Evolutionary conservation across 495 filamentous ascomycete genomes (phyloP).

Genomic region (Penicillium goetzii): DNA sequence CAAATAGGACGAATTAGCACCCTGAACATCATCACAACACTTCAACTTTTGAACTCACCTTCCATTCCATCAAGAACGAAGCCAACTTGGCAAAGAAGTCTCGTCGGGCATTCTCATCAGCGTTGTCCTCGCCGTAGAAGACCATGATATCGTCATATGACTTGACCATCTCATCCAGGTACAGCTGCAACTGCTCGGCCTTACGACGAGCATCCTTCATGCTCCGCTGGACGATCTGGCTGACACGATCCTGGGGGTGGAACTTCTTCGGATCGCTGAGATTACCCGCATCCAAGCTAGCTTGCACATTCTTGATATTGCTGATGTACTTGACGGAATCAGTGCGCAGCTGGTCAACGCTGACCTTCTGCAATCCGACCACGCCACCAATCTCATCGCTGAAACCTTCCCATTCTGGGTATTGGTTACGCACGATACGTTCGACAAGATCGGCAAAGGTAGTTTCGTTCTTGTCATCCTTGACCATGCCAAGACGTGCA

Average conservation of each 20-base stretch:
- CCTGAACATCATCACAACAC: background rate
- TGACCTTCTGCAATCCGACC: constrained; percentile 84
- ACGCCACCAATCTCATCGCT: constrained; percentile 83
- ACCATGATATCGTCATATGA: constrained; percentile 95
- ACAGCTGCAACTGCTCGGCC: constrained; percentile 93
- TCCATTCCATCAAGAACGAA: constrained; percentile 91
- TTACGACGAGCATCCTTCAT: constrained; percentile 98
- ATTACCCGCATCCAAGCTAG: constrained; percentile 89
- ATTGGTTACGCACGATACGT: constrained; percentile 93
- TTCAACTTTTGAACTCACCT: constrained; percentile 51
- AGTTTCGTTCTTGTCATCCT: constrained; percentile 97
- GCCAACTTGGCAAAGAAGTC: constrained; percentile 97
- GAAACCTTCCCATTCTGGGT: constrained; percentile 93
- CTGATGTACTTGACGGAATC: constrained; percentile 95
- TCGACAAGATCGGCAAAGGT: constrained; percentile 97
- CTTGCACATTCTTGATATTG: constrained; percentile 91
- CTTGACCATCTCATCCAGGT: constrained; percentile 88
- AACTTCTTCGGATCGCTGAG: constrained; percentile 96
- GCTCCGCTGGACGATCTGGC: constrained; percentile 84
- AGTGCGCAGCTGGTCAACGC: constrained; percentile 84
- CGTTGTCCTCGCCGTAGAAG: constrained; percentile 93
- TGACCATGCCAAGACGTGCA: constrained; percentile 94
- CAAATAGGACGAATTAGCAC: constrained; percentile 2
- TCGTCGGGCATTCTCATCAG: constrained; percentile 89
- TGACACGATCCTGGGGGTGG: constrained; percentile 94